Conservation (phyloP, 164 flowering plant genomes). For the Malania oleifera region DNA sequence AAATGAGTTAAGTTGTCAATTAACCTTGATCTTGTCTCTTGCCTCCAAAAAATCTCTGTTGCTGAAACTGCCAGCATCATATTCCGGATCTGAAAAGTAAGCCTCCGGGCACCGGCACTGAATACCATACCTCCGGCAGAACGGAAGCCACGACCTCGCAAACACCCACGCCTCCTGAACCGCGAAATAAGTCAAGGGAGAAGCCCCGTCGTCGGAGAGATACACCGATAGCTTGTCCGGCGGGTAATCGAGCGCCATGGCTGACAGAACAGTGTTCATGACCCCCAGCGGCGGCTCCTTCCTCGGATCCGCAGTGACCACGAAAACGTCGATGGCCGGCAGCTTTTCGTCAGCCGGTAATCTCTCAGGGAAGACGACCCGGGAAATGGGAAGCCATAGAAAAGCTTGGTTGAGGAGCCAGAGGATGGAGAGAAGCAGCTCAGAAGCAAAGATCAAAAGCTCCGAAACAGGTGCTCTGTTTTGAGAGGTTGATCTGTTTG, state of each 20-base stretch:
- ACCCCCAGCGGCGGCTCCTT: constrained; percentile 22
- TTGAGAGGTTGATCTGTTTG: no score
- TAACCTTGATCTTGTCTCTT: constrained; percentile 8
- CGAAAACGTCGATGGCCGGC: constrained; percentile 20
- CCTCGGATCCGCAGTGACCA: constrained; percentile 25
- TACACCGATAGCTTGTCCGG: constrained; percentile 22
- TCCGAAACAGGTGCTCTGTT: no score
- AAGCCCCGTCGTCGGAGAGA: constrained; percentile 27
- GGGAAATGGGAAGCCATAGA: constrained; percentile 10
- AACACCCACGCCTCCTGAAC: constrained; percentile 17
- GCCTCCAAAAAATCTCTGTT: constrained; percentile 5
- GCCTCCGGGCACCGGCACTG: constrained; percentile 17
- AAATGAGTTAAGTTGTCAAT: no score
- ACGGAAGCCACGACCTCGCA: constrained; percentile 24
- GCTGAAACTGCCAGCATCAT: no score
- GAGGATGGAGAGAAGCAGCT: constrained; percentile 9
- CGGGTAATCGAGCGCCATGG: constrained; percentile 22
- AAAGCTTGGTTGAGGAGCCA: constrained; percentile 10
- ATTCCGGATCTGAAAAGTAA: no score
- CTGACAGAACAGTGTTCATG: constrained; percentile 24
- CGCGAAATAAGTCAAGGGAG: constrained; percentile 16
- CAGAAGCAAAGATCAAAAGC: no score
- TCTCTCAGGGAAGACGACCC: constrained; percentile 9
- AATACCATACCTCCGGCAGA: constrained; percentile 16
- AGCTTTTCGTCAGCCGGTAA: constrained; percentile 4